These are phyloP conservation scores for Sarocladiaceae sp. DNA, from an alignment of 2,329 filamentous ascomycete species.

Conservation along the genomic window DNA sequence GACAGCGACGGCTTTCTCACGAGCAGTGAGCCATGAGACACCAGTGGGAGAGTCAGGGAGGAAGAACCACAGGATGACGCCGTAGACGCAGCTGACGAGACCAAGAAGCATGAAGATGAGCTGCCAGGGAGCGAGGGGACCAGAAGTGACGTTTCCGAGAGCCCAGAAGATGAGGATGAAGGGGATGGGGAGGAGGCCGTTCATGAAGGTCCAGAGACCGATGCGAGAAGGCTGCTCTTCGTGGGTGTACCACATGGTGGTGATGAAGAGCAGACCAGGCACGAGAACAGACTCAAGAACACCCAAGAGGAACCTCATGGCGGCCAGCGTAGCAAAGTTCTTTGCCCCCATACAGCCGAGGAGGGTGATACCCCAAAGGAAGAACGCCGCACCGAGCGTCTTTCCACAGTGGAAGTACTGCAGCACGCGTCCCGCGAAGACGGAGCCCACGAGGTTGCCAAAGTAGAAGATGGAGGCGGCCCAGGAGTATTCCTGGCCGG, in stretches of 20 bases:
- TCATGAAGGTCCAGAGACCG: constrained; percentile 6
- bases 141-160: neutral
- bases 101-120: constrained; percentile 9
- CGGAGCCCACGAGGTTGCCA: neutral
- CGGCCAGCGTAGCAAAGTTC: constrained; percentile 5
- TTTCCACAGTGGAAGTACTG: constrained; percentile 7
- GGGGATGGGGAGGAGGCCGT: constrained; percentile 6
- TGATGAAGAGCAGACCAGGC: constrained; percentile 6
- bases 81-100: constrained; percentile 2
- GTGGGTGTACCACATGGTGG: constrained; percentile 10
- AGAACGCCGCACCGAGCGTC: constrained; percentile 2
- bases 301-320: constrained; percentile 3
- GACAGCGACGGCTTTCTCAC: constrained; percentile 6
- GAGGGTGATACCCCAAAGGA: constrained; percentile 7
- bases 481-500: constrained; percentile 8
- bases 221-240: constrained; percentile 5
- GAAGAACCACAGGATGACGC: constrained; percentile 2
- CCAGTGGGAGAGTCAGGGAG: constrained; percentile 2
- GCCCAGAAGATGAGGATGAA: constrained; percentile 7
- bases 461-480: constrained; percentile 8
- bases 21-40: neutral
- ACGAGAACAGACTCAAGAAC: constrained; percentile 6
- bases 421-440: constrained; percentile 1
- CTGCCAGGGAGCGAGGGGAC: constrained; percentile 3
- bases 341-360: constrained; percentile 4